phyloP scores from a whole-genome alignment of 2,329 filamentous ascomycete species.

The Ophioceras dolichostomum region DNA sequence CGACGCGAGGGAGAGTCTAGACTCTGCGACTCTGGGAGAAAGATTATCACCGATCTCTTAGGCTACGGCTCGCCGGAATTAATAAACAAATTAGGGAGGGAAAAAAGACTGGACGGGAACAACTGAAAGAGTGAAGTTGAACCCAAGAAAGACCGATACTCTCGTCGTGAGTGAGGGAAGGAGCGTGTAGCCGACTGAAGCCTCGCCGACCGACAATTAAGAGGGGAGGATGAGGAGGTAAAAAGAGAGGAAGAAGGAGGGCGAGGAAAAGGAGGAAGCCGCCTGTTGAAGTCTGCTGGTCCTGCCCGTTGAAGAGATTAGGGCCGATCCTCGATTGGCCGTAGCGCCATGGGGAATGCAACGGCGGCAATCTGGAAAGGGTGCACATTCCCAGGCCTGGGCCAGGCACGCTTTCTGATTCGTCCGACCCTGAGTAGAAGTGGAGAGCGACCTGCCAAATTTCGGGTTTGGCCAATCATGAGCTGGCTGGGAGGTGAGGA shows the following conservation, averaged over 20 bases:
- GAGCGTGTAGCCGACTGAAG: too few relatives aligned
- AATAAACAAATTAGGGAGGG: conserved; percentile 1
- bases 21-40: neutral
- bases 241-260: conserved; percentile 16
- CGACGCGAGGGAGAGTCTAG: conserved; percentile 36
- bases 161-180: neutral
- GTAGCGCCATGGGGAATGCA: neutral
- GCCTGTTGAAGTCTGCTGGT: neutral
- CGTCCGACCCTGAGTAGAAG: neutral
- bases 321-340: neutral
- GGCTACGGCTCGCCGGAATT: neutral
- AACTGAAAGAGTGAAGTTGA: conserved; percentile 35
- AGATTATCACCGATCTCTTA: neutral
- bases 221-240: neutral
- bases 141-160: conserved; percentile 14
- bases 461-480: neutral
- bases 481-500: neutral
- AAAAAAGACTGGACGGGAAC: conserved; percentile 33
- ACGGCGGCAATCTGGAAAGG: neutral
- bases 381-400: neutral
- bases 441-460: neutral
- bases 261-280: conserved; percentile 18
- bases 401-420: neutral
- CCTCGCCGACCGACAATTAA: too few relatives aligned
- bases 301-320: neutral